phyloP scores from a whole-genome alignment of 1,284 basidiomycete genomes.

The Cryptococcus sp. region DNA sequence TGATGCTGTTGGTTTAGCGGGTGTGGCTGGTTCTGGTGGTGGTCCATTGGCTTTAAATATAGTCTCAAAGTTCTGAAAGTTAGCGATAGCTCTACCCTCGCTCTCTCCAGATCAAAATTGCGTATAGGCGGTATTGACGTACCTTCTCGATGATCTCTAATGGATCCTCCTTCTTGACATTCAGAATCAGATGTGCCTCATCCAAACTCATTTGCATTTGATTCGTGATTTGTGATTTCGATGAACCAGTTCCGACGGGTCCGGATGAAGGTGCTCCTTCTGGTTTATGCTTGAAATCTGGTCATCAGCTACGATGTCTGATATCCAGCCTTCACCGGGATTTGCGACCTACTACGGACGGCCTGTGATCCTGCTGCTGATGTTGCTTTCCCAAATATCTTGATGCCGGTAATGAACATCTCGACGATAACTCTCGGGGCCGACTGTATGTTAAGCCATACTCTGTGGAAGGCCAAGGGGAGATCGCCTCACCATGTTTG shows the following conservation, averaged over 20 bases:
- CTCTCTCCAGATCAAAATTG: background rate
- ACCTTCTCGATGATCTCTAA: conserved; percentile 71
- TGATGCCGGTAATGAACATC: conserved; percentile 31
- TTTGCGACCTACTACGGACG: conserved; percentile 72
- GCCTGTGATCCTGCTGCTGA: conserved; percentile 88
- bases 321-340: background rate
- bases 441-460: conserved; percentile 16
- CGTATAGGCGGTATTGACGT: conserved; percentile 29
- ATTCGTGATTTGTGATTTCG: conserved; percentile 50
- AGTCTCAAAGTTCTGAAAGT: conserved; percentile 79
- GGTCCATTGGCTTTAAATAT: conserved; percentile 84
- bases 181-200: conserved; percentile 91
- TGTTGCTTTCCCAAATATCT: conserved; percentile 77
- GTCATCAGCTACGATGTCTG: background rate
- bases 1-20: conserved; percentile 35
- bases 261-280: conserved; percentile 40
- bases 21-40: conserved; percentile 50
- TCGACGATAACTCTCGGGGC: conserved; percentile 34
- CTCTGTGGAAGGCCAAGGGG: background rate
- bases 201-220: conserved; percentile 91
- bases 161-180: conserved; percentile 71
- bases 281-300: conserved; percentile 78
- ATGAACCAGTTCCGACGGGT: conserved; percentile 22
- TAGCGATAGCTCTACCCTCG: background rate
- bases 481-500: background rate